phyloP scores from a whole-genome alignment of 495 filamentous ascomycete genomes.

The Aspergillus affinis region DNA sequence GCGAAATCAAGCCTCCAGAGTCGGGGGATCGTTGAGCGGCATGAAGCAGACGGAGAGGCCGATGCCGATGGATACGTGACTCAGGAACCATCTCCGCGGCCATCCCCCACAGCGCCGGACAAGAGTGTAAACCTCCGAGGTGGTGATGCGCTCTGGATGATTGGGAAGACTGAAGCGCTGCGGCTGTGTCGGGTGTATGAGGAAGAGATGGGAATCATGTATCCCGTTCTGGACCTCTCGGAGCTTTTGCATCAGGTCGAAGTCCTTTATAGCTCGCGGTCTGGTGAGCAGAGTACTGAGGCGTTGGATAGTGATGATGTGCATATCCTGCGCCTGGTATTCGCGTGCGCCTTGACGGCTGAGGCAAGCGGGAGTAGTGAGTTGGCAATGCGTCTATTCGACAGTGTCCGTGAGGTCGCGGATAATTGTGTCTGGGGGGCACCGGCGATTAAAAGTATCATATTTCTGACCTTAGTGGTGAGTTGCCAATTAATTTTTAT shows the following conservation, averaged over 20 bases:
- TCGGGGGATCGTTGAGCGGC: constrained; percentile 67
- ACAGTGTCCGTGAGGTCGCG: constrained; percentile 62
- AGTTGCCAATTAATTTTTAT: constrained; percentile 20
- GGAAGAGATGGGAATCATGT: constrained; percentile 87
- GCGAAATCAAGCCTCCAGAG: constrained; percentile 78
- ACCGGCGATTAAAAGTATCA: constrained; percentile 63
- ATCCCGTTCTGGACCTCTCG: constrained; percentile 71
- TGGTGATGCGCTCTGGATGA: constrained; percentile 73
- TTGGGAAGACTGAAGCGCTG: constrained; percentile 71
- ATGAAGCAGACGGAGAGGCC: constrained; percentile 28
- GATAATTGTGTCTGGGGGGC: constrained; percentile 66
- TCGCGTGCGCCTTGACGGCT: constrained; percentile 69
- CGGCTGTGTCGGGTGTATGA: constrained; percentile 73
- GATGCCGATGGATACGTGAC: constrained; percentile 41
- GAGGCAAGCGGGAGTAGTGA: constrained; percentile 76
- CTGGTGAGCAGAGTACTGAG: constrained; percentile 23
- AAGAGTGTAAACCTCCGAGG: constrained; percentile 32
- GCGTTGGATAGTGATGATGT: constrained; percentile 60
- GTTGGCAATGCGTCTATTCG: constrained; percentile 67
- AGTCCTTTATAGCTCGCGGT: constrained; percentile 58
- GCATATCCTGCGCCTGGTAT: constrained; percentile 69
- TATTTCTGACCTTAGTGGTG: constrained; percentile 67
- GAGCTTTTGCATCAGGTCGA: constrained; percentile 60
- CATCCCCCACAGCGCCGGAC: constrained; percentile 49
- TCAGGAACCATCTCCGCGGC: constrained; percentile 47